phyloP scores from a whole-genome alignment of 169 alveolate genomes.

The Plasmodium knowlesi region DNA sequence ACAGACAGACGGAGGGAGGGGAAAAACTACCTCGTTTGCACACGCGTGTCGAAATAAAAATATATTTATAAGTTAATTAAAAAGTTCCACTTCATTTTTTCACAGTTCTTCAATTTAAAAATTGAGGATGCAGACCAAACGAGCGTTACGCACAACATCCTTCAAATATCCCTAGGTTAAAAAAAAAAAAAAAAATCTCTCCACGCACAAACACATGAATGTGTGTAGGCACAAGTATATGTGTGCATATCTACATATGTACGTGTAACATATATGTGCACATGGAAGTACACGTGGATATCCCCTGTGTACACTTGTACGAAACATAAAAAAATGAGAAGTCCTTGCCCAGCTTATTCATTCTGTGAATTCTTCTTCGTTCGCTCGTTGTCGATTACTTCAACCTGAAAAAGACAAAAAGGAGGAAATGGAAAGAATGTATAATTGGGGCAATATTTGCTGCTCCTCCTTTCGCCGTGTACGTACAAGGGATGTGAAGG shows the following conservation, averaged over 20 bases:
- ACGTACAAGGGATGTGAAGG: not conserved
- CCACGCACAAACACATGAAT: not conserved
- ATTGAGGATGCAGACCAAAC: not conserved
- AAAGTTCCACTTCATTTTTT: not conserved
- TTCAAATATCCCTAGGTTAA: not conserved
- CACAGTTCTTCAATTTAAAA: not conserved
- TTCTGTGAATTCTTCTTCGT: slow-evolving; percentile 52
- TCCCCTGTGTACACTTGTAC: not conserved
- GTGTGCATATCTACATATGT: slow-evolving; percentile 8
- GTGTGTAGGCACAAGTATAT: not conserved
- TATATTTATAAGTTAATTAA: not conserved
- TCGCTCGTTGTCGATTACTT: slow-evolving; percentile 58
- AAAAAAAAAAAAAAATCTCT: not conserved
- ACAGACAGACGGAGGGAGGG: too few relatives aligned
- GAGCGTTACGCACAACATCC: not conserved
- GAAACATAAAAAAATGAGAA: slow-evolving; percentile 47
- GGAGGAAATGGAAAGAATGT: not conserved
- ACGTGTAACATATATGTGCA: not conserved
- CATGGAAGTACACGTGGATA: not conserved
- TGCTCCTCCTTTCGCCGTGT: not conserved
- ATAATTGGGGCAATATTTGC: not conserved
- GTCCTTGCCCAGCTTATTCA: slow-evolving; percentile 4
- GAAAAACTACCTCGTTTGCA: too few relatives aligned
- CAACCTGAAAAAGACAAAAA: slow-evolving; percentile 36
- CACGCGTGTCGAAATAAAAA: not conserved